Evolutionary conservation across 2,329 filamentous ascomycete genomes (phyloP).

Genomic region (Anthostomella pinea): DNA sequence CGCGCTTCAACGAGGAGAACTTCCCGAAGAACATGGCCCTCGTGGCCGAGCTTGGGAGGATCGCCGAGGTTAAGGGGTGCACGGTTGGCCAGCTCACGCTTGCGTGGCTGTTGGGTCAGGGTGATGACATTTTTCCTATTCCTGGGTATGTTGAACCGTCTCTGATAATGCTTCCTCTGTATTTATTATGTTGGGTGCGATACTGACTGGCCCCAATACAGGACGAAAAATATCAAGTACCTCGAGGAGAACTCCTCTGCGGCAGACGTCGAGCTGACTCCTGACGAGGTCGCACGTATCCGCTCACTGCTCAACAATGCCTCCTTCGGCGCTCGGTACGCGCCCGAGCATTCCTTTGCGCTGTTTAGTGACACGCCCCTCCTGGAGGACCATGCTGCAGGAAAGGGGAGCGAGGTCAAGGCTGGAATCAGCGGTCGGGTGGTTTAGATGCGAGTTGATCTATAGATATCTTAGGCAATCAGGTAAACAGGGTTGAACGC

Average conservation of each 20-base stretch:
- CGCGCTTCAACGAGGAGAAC: slow-evolving; percentile 36
- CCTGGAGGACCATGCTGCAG: too few species aligned
- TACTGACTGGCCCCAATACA: too few species aligned
- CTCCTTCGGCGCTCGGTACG: slow-evolving; percentile 11
- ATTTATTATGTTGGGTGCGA: too few species aligned
- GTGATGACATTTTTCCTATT: slow-evolving; percentile 18
- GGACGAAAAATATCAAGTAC: slow-evolving; percentile 12
- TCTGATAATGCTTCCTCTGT: too few species aligned
- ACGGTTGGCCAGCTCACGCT: slow-evolving; percentile 47
- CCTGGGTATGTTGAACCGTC: slow-evolving; percentile 13
- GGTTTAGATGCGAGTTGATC: too few species aligned
- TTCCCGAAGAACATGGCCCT: slow-evolving; percentile 48
- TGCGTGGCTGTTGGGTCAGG: slow-evolving; percentile 40
- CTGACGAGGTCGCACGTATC: slow-evolving; percentile 28
- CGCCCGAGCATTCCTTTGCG: slow-evolving; percentile 7
- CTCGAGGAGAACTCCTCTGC: slow-evolving; percentile 26
- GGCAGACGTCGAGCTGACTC: slow-evolving; percentile 25
- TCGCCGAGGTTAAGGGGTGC: slow-evolving; percentile 42
- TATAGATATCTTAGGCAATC: too few species aligned
- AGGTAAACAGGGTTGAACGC: too few species aligned
- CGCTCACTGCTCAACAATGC: slow-evolving; percentile 25
- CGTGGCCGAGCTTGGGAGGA: slow-evolving; percentile 38
- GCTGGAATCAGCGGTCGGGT: too few species aligned
- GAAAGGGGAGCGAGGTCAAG: too few species aligned
- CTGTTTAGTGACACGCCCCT: too few species aligned